Conservation (phyloP, 2,329 filamentous ascomycete species). For the Lachnellula willkommii region DNA sequence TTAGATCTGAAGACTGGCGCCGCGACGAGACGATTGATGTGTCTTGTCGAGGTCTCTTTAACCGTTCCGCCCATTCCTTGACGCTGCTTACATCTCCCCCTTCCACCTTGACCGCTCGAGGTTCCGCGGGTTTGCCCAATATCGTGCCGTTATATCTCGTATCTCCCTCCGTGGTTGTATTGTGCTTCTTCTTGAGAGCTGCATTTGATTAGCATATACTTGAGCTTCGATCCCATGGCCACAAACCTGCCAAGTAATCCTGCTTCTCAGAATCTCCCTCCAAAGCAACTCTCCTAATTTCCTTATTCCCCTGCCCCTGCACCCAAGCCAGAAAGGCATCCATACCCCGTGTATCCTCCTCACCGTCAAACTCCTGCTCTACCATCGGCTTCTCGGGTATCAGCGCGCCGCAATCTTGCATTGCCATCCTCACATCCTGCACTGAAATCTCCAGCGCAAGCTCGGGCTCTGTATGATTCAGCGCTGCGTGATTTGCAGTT, state of each 20-base stretch:
- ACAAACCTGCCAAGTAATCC: constrained; percentile 62
- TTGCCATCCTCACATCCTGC: constrained; percentile 77
- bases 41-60: constrained; percentile 22
- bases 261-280: constrained; percentile 62
- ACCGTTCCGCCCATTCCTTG: constrained; percentile 55
- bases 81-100: constrained; percentile 66
- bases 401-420: constrained; percentile 75
- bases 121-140: constrained; percentile 68
- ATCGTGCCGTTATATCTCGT: constrained; percentile 80
- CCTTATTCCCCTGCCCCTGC: constrained; percentile 63
- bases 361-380: constrained; percentile 58
- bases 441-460: constrained; percentile 59
- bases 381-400: constrained; percentile 60
- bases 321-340: constrained; percentile 78
- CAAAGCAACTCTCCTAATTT: constrained; percentile 76
- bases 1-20: constrained; percentile 29
- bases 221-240: neutral
- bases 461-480: constrained; percentile 56
- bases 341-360: constrained; percentile 75
- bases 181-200: constrained; percentile 89
- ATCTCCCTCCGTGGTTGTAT: constrained; percentile 81
- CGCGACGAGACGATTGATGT: constrained; percentile 20
- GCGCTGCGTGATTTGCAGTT: constrained; percentile 63
- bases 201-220: constrained; percentile 18
- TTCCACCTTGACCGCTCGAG: constrained; percentile 69